Evolutionary conservation across 495 filamentous ascomycete genomes (phyloP).

Genomic region (Rhypophila decipiens): DNA sequence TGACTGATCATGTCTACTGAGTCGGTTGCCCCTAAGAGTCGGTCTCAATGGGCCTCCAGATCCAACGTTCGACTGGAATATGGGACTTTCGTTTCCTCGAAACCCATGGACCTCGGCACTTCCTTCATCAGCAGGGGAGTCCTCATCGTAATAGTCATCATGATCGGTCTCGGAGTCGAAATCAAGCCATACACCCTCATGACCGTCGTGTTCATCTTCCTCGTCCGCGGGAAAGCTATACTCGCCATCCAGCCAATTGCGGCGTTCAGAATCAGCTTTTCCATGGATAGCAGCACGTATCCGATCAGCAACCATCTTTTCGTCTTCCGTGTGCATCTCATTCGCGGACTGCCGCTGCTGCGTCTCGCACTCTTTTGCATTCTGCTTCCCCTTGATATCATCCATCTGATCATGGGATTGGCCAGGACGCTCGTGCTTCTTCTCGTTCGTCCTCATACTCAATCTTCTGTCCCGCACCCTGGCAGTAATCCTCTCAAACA

Average conservation of each 20-base stretch:
- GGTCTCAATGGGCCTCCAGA: no score
- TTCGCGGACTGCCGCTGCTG: background rate
- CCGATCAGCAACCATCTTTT: background rate
- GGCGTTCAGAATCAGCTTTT: background rate
- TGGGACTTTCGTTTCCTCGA: no score
- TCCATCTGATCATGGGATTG: background rate
- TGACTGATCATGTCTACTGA: background rate
- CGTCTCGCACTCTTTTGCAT: background rate
- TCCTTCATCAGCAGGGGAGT: background rate
- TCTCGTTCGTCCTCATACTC: no score
- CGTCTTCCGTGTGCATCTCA: background rate
- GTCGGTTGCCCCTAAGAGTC: no score
- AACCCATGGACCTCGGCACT: no score
- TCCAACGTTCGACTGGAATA: no score
- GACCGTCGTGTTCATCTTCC: background rate
- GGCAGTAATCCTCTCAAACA: constrained; percentile 28
- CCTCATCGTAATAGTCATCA: background rate
- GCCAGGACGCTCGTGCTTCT: no score
- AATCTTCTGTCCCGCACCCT: constrained; percentile 13
- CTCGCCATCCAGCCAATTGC: background rate
- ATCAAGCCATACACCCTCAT: no score
- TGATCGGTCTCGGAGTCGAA: no score
- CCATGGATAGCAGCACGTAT: background rate
- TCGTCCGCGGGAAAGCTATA: background rate
- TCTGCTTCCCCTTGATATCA: background rate